phyloP scores from a whole-genome alignment of 768 basidiomycete genomes.

The Trichaptum fuscoviolaceum region DNA sequence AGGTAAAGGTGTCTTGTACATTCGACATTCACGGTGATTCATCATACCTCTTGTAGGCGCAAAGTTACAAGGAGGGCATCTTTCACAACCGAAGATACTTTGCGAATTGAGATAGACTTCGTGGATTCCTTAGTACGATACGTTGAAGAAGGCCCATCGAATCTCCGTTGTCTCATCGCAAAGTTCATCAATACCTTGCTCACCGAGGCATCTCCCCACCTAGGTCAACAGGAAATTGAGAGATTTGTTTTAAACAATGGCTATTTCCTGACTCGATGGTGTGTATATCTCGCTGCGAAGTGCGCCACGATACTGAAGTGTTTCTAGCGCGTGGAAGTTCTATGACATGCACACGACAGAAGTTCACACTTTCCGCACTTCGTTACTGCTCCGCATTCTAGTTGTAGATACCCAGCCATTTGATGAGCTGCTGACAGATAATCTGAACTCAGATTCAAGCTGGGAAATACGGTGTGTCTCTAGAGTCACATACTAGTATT shows the following conservation, averaged over 20 bases:
- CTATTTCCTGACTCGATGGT: constrained; percentile 56
- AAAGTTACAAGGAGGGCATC: constrained; percentile 39
- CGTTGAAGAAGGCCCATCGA: constrained; percentile 41
- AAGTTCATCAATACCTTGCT: constrained; percentile 62
- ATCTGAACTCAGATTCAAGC: constrained; percentile 29
- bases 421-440: constrained; percentile 39
- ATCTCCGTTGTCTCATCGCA: constrained; percentile 47
- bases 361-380: constrained; percentile 48
- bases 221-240: constrained; percentile 66
- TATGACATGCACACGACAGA: constrained; percentile 57
- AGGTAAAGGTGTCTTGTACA: constrained; percentile 35
- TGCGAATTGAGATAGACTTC: constrained; percentile 55
- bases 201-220: constrained; percentile 44
- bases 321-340: constrained; percentile 57
- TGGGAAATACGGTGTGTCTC: constrained; percentile 53
- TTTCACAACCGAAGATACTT: constrained; percentile 42
- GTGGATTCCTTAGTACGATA: constrained; percentile 50
- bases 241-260: constrained; percentile 68
- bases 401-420: constrained; percentile 63
- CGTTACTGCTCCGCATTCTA: constrained; percentile 52
- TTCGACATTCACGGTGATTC: background rate
- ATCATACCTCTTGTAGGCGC: constrained; percentile 38
- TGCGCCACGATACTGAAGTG: constrained; percentile 4
- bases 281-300: constrained; percentile 13
- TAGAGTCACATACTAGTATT: too few relatives aligned